phyloP scores from a whole-genome alignment of 2,329 filamentous ascomycete species.

The Tolypocladium tropicale region DNA sequence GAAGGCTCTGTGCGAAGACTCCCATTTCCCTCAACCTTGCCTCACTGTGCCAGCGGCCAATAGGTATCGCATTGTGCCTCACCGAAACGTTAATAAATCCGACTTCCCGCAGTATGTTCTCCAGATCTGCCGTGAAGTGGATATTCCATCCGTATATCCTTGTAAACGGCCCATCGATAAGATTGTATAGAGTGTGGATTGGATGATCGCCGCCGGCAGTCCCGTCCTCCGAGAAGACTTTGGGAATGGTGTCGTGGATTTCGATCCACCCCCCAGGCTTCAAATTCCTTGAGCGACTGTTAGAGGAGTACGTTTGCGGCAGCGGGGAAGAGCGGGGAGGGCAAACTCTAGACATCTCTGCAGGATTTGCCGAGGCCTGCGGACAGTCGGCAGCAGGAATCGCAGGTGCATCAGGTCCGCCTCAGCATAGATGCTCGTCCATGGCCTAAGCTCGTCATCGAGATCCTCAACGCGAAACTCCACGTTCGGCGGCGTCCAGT shows the following conservation, averaged over 20 bases:
- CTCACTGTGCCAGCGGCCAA: constrained; percentile 28
- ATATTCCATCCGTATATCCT: constrained; percentile 24
- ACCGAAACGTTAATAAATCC: constrained; percentile 25
- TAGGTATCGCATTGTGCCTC: constrained; percentile 17
- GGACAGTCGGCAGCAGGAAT: constrained; percentile 38
- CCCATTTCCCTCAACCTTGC: constrained; percentile 24
- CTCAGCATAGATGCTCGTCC: constrained; percentile 23
- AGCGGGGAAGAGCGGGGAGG: background rate
- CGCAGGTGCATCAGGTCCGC: constrained; percentile 46
- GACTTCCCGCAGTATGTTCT: constrained; percentile 15
- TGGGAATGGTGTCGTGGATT: constrained; percentile 23
- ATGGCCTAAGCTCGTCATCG: constrained; percentile 23
- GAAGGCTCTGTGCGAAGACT: constrained; percentile 24
- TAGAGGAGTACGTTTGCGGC: background rate
- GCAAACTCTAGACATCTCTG: constrained; percentile 32
- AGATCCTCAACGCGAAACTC: constrained; percentile 34
- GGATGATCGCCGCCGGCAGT: constrained; percentile 17
- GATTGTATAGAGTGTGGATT: constrained; percentile 20
- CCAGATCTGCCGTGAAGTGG: constrained; percentile 16
- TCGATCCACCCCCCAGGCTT: constrained; percentile 30
- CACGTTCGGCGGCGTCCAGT: constrained; percentile 45
- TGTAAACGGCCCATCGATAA: constrained; percentile 20
- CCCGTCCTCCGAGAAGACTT: constrained; percentile 22
- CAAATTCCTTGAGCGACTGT: constrained; percentile 15
- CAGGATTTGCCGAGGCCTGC: constrained; percentile 39